phyloP scores from a whole-genome alignment of 1,139 yeast genomes.

The Chernovozyma aurita region DNA sequence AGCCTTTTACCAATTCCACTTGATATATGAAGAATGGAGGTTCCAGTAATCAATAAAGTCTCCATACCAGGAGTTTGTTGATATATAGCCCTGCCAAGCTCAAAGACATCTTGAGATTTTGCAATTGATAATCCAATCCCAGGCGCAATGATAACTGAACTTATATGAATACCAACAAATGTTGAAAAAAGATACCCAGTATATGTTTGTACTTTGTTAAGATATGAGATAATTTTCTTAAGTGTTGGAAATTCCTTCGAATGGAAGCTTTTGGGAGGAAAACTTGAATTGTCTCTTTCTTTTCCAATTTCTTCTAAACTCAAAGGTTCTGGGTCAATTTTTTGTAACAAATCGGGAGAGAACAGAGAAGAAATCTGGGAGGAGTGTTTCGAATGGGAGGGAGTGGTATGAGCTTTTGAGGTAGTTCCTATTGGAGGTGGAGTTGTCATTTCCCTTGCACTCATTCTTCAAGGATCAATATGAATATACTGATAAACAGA shows the following conservation, averaged over 20 bases:
- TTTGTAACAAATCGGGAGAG: constrained; percentile 3
- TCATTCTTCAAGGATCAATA: too few relatives aligned
- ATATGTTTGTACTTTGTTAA: constrained; percentile 46
- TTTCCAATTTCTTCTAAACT: constrained; percentile 6
- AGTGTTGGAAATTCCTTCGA: constrained; percentile 5
- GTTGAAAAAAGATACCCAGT: constrained; percentile 56
- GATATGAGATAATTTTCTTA: constrained; percentile 4
- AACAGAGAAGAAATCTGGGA: not conserved
- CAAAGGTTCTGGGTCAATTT: constrained; percentile 6
- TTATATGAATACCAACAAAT: constrained; percentile 56
- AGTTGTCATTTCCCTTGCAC: too few relatives aligned
- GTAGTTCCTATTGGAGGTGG: too few relatives aligned
- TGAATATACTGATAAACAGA: too few relatives aligned
- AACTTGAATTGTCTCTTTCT: not conserved
- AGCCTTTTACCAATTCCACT: constrained; percentile 51
- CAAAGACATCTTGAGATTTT: constrained; percentile 52
- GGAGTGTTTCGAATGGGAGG: not conserved
- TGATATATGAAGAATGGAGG: constrained; percentile 45
- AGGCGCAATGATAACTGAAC: constrained; percentile 56
- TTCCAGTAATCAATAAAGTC: constrained; percentile 41
- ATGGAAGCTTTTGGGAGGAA: not conserved
- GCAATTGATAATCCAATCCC: constrained; percentile 34
- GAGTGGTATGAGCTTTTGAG: not conserved
- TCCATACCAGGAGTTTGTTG: constrained; percentile 50
- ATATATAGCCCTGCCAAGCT: constrained; percentile 60